A percentile compares a stretch with the other conserved stretches of the same genome.
Evolutionary conservation across 2,329 filamentous ascomycete species (phyloP).

Genomic region (Tothia fuscella): DNA sequence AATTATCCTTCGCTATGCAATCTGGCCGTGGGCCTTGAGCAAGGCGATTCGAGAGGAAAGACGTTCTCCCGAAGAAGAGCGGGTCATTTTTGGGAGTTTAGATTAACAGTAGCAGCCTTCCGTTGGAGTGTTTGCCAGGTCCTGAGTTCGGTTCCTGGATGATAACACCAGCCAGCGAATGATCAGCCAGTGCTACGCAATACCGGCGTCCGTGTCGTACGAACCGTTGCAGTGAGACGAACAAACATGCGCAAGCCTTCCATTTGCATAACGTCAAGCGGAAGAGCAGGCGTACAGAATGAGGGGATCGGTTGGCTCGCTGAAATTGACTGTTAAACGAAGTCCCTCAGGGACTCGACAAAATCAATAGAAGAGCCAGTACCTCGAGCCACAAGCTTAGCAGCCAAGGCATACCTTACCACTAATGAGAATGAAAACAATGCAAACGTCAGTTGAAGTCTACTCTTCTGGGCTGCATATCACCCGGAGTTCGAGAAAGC

Average conservation of each 20-base stretch:
- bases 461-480: too few species aligned
- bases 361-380: too few species aligned
- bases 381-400: too few species aligned
- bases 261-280: too few species aligned
- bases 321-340: background rate
- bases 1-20: background rate
- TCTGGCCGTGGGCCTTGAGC: background rate
- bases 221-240: background rate
- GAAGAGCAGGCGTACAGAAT: background rate
- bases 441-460: too few species aligned
- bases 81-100: background rate
- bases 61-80: background rate
- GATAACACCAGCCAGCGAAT: background rate
- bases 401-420: too few species aligned
- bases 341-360: background rate
- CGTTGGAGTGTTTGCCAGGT: background rate
- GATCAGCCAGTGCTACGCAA: background rate
- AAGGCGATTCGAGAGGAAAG: background rate
- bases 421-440: too few species aligned
- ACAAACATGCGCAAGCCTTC: too few species aligned
- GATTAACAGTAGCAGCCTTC: background rate
- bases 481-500: too few species aligned
- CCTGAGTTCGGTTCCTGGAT: conserved; percentile 8
- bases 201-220: background rate
- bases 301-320: conserved; percentile 2